Percentiles rank a stretch among this genome's conserved stretches.
Conservation (phyloP, 2,329 filamentous ascomycete species). For the Colletotrichum tropicale region DNA sequence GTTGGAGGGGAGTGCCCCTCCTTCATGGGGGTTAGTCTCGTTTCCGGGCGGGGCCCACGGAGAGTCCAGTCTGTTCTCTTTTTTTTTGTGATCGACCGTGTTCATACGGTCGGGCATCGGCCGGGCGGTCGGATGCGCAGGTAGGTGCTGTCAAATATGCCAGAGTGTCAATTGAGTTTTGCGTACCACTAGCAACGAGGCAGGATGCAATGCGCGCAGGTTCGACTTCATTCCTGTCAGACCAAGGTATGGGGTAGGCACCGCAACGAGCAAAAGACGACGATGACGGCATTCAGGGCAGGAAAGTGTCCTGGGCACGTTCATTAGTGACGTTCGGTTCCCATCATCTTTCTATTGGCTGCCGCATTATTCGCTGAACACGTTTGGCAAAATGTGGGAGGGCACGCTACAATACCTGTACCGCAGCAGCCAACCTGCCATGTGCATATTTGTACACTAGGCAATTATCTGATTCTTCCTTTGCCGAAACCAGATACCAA, state of each 20-base stretch:
- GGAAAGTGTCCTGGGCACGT: not conserved
- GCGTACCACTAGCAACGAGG: not conserved
- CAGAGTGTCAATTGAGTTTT: not conserved
- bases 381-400: not conserved
- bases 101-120: not conserved
- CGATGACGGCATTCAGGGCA: not conserved
- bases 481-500: not conserved
- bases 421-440: not conserved
- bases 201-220: not conserved
- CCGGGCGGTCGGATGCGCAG: not conserved
- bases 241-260: not conserved
- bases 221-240: not conserved
- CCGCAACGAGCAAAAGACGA: not conserved
- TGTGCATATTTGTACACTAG: not conserved
- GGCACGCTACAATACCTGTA: not conserved
- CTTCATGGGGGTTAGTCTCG: constrained; percentile 1
- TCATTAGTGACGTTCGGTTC: not conserved
- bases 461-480: not conserved
- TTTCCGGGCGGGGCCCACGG: not conserved
- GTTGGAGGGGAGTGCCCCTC: not conserved
- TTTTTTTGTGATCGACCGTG: not conserved
- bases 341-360: not conserved
- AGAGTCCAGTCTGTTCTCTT: constrained; percentile 1
- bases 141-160: not conserved
- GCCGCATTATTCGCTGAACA: not conserved